phyloP scores from a whole-genome alignment of 768 basidiomycete species.

The Scleroderma bovista region DNA sequence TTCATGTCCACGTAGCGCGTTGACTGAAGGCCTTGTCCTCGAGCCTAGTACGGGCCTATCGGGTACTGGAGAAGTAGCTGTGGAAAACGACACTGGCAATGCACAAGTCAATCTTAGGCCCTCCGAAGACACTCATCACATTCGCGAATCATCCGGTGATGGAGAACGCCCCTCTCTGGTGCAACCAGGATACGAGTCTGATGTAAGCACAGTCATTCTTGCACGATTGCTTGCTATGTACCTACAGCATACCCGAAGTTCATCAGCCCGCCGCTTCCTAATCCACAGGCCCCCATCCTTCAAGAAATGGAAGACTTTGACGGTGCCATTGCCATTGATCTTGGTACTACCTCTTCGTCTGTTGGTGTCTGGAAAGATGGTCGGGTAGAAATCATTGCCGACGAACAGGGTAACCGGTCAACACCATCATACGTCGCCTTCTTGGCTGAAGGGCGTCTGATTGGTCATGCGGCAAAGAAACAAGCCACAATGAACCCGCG shows the following conservation, averaged over 20 bases:
- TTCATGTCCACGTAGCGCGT: conserved; percentile 15
- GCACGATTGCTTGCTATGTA: conserved; percentile 7
- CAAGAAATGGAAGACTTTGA: too few species aligned
- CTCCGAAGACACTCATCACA: conserved; percentile 21
- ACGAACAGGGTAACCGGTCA: conserved; percentile 95
- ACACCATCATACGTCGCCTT: conserved; percentile 99
- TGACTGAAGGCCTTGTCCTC: conserved; percentile 19
- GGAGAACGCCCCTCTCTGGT: conserved; percentile 9
- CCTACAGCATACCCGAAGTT: conserved; percentile 6
- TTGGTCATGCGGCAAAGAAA: conserved; percentile 94
- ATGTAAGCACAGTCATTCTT: conserved; percentile 11
- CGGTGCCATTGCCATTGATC: conserved; percentile 94
- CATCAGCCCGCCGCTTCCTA: conserved; percentile 10
- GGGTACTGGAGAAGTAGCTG: conserved; percentile 8
- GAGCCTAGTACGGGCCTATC: conserved; percentile 24
- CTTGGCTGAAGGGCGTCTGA: conserved; percentile 93
- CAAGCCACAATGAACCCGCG: conserved; percentile 94
- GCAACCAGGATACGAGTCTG: conserved; percentile 23
- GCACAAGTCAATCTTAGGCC: conserved; percentile 18
- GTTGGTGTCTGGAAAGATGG: conserved; percentile 96
- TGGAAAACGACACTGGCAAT: conserved; percentile 3
- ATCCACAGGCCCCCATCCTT: too few species aligned
- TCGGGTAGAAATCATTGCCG: conserved; percentile 92
- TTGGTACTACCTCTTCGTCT: conserved; percentile 91
- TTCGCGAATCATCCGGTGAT: conserved; percentile 15